Base-by-base conservation (phyloP, 2,329 filamentous ascomycete species). In the Penicillium frequentans region DNA sequence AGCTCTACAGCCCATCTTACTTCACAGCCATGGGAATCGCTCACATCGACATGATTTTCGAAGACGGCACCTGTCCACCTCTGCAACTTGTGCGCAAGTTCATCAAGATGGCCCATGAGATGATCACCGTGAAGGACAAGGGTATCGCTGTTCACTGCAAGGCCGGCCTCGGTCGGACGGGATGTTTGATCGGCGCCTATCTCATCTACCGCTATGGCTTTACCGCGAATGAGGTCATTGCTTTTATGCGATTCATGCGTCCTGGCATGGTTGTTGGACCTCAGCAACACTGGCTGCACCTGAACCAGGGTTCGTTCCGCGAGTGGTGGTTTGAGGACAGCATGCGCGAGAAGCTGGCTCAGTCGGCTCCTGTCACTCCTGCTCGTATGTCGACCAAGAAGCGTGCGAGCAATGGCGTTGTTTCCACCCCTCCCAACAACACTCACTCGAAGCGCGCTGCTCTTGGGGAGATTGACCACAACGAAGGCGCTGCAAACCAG, bases 31-130 rank as follows among this genome's bases (percentile, higher is more conserved):
- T 99, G 52, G 93, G 93, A 29, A 98, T 99, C 70, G 88, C 92
- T 68, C 95, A 99, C 73, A 82, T 98, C 42, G 95, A 99, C 78
- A 99, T 99, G 95, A 98, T 99, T 70, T 99, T 99, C 71, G 95
- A 98, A 70, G 95, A 99, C 68, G 95, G 95, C 63, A 99, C 95
- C 4, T 99, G 95, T 74, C 95, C 95, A 23, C 87, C 91, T 2
- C 81, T 99, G 52, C 86, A 86, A 19, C 88, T 93, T n/a, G 95
- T 99, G 27, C 87, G 91, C 65, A 93, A 93, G 72, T 99, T 99
- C 73, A 93, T 99, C 75, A 91, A 91, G 65, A 83, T 99, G 57
- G 93, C 95, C 1, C 95, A 98, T 71, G 90, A 96, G 72, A 96
- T 90, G 77, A 99, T 99, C 70, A 93, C 88, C 1, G 83, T 93